Evolutionary conservation across 2,329 filamentous ascomycete genomes (phyloP), one percentile per base, ranked within the genome.

Genomic region (Cadophora malorum): DNA sequence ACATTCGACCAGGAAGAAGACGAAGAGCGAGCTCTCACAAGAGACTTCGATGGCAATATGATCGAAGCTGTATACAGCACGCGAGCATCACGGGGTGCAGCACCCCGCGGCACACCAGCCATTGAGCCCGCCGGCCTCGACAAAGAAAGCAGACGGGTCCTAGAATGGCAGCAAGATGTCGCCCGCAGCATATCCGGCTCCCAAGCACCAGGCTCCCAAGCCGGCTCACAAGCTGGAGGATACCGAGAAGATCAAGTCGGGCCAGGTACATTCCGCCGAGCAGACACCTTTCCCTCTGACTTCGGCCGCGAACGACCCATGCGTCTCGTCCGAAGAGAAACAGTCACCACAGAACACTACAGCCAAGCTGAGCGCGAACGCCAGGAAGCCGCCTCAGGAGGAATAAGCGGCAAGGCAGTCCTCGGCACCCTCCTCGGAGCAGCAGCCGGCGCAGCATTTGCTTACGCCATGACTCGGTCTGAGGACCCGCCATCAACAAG

Each of bases 11-110:
- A 67, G 14, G 47, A 52, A 41, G 64, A 67, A 9, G 56, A 70
- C n/a, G 68, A 68, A 14, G 68, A 69, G 12, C 52, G 68, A 53
- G 67, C 79, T 82, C 87, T 81, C 84, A 89, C 93, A 50, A 85
- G 88, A 69, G 93, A 97, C 79, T 85, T 92, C 65, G 93, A 97
- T 80, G 92, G 92, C 62, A 96, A 97, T 81, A 91, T 86, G 73
- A 89, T 97, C 77, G 92, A 96, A 76, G 91, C 92, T 35, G 87
- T 94, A 10, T 69, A 66, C 23, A 41, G 19, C 41, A 56, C 62
- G 6, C 53, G 56, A 25, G 83, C 66, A 25, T 63, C 64, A 41
- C 63, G 63, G 49, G 66, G n/a, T 9, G 25, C n/a, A 2, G 45
- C 12, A 21, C 28, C 21, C 25, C 25, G 9, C 19, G 50, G 12